Evolutionary conservation across 306 rosid species (phyloP), one percentile per base, ranked within the genome.

Genomic region (Cicer arietinum): DNA sequence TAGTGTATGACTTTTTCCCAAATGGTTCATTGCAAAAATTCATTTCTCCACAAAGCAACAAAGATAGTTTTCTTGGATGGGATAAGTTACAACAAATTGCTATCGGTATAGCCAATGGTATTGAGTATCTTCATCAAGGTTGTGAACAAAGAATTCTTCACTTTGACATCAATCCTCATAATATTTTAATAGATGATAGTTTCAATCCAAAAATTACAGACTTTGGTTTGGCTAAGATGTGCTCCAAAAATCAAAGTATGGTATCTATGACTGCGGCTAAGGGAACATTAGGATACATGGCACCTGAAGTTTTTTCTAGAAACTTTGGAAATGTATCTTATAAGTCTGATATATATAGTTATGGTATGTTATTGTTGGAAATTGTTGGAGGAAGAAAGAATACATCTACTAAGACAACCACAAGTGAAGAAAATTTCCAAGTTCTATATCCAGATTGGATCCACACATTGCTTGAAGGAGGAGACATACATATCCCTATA

Each of bases 91-190:
- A 77, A 37, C 30, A 67, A 57, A 77, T 77, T 56, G 50, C 81
- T 22, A 10, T 77, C 0, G 75, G 75, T 7, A 77, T 68, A 44
- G 81, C 81, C 8, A 57, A 39, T 17, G 81, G 81, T 6, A 67
- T 77, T 11, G 75, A 77, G 61, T 77, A 77, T 77, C 81, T 77
- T 17, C 81, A 77, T 9, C 50, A 67, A 7, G 69, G 81, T 4
- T 77, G 81, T 68, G 81, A 77, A 42, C 41, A 77, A 48, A 50
- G 69, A 7, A 77, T 77, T 13, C 68, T 77, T 6, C 75, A 77
- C 44, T 77, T 67, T 9, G 75, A 76, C 10, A 76, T 76, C 46
- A 76, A 76, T n/a, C 80, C 79, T 1, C 71, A 62, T 17, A 75
- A 75, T 0, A 17, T 75, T 0, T 62, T 75, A 2, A 6, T 75